Base-by-base conservation (phyloP, 345 rosid species). In the Eutrema heterophyllum region DNA sequence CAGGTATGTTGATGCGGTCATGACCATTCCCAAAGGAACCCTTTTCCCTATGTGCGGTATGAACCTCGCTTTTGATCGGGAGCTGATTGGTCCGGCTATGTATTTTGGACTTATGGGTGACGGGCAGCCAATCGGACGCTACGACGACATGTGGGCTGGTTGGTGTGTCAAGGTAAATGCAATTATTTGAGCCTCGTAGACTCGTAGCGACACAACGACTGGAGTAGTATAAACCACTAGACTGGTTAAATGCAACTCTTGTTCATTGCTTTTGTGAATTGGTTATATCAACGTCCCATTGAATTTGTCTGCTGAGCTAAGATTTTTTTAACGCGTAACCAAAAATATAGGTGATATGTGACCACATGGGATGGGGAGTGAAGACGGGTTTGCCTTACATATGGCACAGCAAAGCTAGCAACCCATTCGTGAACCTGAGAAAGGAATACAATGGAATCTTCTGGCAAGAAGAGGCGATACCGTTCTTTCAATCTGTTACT, bases 331-430 rank as follows among this genome's bases (percentile, higher is more conserved):
- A 45, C 21, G 33, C 14, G 51, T 64, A 52, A 70, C 67, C 39
- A 71, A 64, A 50, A 62, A 51, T 68, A 58, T 71, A 90, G 97
- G 95, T 88, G 59, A 84, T 91, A 15, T 88, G 92, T 26, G 97
- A 91, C 79, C 97, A 91, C 78, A 79, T 91, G 74, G 92, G 91
- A 29, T 72, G 73, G 58, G 97, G 97, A 72, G 89, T 91, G 77
- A 91, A 91, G 86, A 88, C 97, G 0, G 92, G 95, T 35, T 61
- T 91, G 85, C 97, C 97, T 2, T 91, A 91, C 79, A 80, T 91
- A 78, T 91, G 86, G 90, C 97, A 91, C 85, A 87, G 95, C 87
- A 91, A 91, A 79, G 95, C 92, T 5, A 91, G 95, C 83, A 91
- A 87, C 78, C 97, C 97, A 6, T 85, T 91, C 10, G 89, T 88